Evolutionary conservation across 2,329 filamentous ascomycete genomes (phyloP).

Genomic region (Penicillium glabrum): DNA sequence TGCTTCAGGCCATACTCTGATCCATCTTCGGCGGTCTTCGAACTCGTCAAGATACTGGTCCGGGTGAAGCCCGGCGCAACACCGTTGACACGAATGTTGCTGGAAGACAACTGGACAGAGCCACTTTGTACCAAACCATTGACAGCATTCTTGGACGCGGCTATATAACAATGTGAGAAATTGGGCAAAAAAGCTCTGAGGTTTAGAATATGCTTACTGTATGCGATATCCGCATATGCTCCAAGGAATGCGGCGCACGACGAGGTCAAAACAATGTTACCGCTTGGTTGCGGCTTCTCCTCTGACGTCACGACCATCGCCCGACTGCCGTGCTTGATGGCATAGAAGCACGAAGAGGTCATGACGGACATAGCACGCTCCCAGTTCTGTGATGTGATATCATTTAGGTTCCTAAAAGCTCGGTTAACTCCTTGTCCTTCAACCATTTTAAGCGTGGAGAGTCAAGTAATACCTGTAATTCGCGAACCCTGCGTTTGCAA

Average conservation of each 20-base stretch:
- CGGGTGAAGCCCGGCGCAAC: background rate
- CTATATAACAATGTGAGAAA: background rate
- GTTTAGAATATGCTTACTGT: background rate
- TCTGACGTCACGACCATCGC: background rate
- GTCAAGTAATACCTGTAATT: background rate
- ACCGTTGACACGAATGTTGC: background rate
- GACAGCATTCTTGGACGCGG: background rate
- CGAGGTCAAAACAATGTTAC: background rate
- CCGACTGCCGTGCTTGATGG: background rate
- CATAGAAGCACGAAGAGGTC: background rate
- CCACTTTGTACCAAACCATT: background rate
- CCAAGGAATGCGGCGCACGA: background rate
- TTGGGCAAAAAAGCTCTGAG: background rate
- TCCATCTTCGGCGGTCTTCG: background rate
- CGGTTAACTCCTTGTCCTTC: background rate
- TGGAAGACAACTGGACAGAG: background rate
- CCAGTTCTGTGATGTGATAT: background rate
- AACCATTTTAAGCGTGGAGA: background rate
- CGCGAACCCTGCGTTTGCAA: background rate
- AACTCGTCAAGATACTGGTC: background rate
- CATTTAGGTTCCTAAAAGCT: background rate
- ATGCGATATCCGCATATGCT: background rate
- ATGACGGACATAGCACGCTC: background rate
- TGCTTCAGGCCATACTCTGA: background rate
- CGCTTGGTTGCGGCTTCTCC: background rate